Evolutionary conservation across 176 grass and related monocot genomes (phyloP).

Genomic region (Panicum miliaceum): DNA sequence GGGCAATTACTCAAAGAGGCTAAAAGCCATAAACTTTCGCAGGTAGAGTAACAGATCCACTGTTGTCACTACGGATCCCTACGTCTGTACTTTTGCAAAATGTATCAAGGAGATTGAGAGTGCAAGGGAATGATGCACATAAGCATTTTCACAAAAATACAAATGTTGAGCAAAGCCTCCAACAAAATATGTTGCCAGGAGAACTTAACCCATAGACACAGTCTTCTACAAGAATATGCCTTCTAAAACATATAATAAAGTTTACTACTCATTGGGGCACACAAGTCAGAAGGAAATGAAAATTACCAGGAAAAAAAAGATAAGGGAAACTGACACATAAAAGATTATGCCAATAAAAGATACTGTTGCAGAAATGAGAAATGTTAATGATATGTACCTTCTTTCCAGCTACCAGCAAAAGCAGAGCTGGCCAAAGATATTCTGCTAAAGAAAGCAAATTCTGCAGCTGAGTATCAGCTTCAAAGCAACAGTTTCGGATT

Average conservation of each 20-base stretch:
- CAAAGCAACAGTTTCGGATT: slow-evolving; percentile 95
- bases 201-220: not conserved
- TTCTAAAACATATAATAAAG: not conserved
- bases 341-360: slow-evolving; percentile 23
- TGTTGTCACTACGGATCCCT: not conserved
- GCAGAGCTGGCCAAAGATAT: slow-evolving; percentile 94
- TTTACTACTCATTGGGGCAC: not conserved
- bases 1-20: not conserved
- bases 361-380: not conserved
- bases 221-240: not conserved
- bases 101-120: not conserved
- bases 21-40: not conserved
- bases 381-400: slow-evolving; percentile 58
- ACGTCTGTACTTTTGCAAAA: slow-evolving; percentile 8
- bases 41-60: not conserved
- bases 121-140: not conserved
- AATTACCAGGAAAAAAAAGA: not conserved
- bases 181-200: slow-evolving; percentile 2
- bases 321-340: not conserved
- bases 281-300: slow-evolving; percentile 16
- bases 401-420: slow-evolving; percentile 89
- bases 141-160: slow-evolving; percentile 31
- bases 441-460: slow-evolving; percentile 85
- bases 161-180: not conserved
- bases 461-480: slow-evolving; percentile 89